Evolutionary conservation across 1,284 basidiomycete species (phyloP), one percentile per base, ranked within the genome.

Genomic region (Phylloporus sp.): DNA sequence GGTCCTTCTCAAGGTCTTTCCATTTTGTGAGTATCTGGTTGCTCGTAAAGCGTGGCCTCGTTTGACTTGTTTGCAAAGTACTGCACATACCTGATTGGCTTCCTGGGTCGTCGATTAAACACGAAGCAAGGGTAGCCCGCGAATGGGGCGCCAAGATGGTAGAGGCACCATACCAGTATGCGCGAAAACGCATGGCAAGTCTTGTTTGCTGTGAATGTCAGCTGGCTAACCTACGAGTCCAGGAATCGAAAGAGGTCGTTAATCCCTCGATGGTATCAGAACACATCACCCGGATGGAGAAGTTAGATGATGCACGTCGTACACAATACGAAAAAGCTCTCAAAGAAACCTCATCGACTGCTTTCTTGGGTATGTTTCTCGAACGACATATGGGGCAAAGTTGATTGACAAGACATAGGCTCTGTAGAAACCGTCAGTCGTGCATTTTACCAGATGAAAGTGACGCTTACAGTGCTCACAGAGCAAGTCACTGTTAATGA

Each of bases 361-460:
- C 66, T 53, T 68, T 71, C 15, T 11, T 68, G 14, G 69, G 69
- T 68, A 37, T 59, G 37, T 19, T 39, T 5, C 43, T 20, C 1
- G 20, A 7, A 10, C 43, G 15, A 11, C 3, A 1, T 49, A 43
- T n/a, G 14, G 12, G n/a, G n/a, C n/a, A n/a, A n/a, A n/a, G n/a
- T n/a, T n/a, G n/a, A n/a, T n/a, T n/a, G n/a, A n/a, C n/a, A n/a
- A n/a, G n/a, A n/a, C n/a, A n/a, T 29, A 67, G 71, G 62, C 27
- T 67, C 63, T 7, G 49, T 62, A n/a, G 68, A 68, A 27, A 72
- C 71, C 56, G 71, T 72, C 25, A 37, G 71, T 69, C 27, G 17
- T 12, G 66, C 29, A 4, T 32, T 56, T 7, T 23, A n/a, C n/a
- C n/a, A n/a, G n/a, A n/a, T n/a, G n/a, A n/a, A n/a, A n/a, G 4